A percentile compares a stretch with the other conserved stretches of the same genome.
Conservation (phyloP, 164 flowering plant species). For the Liquidambar formosana region DNA sequence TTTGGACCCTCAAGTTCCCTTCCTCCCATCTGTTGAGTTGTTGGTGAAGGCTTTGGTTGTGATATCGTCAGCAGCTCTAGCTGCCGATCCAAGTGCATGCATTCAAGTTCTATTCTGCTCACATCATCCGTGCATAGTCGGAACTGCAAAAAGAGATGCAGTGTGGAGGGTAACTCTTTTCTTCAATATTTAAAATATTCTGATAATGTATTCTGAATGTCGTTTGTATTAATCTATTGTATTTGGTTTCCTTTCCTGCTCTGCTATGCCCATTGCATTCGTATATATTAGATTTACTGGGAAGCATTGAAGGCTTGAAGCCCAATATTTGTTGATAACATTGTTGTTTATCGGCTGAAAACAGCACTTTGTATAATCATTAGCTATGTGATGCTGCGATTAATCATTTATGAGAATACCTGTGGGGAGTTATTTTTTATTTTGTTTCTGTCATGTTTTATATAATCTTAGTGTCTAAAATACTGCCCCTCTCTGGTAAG, state of each 20-base stretch:
- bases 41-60: constrained; percentile 79
- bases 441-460: too few species aligned
- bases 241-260: neutral
- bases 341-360: neutral
- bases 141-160: constrained; percentile 54
- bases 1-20: constrained; percentile 60
- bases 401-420: too few species aligned
- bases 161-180: constrained; percentile 75
- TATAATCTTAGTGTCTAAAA: too few species aligned
- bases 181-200: neutral
- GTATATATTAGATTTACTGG: neutral
- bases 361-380: neutral
- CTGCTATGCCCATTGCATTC: neutral
- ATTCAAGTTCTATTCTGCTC: constrained; percentile 59
- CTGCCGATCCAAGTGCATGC: constrained; percentile 40
- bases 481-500: too few species aligned
- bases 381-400: too few species aligned
- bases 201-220: constrained; percentile 4
- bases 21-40: constrained; percentile 82
- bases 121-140: constrained; percentile 81
- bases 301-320: neutral
- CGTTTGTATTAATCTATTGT: neutral
- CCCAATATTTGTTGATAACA: neutral
- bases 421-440: too few species aligned
- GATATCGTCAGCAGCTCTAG: constrained; percentile 57